These are phyloP conservation scores for Epithele typhae DNA, from an alignment of 768 basidiomycete species.

Conservation along the genomic window DNA sequence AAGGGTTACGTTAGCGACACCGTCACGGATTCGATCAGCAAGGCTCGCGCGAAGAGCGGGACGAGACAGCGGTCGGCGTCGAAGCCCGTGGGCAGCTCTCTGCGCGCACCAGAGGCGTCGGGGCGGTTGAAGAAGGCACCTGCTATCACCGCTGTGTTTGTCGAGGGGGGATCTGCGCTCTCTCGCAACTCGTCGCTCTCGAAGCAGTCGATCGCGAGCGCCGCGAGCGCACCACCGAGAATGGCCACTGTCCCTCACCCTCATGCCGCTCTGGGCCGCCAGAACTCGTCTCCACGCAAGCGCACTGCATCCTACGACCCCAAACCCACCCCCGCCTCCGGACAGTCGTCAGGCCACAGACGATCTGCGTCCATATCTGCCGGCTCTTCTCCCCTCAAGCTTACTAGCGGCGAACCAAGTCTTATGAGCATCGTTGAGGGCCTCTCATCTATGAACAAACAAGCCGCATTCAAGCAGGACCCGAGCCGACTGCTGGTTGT, in stretches of 20 bases:
- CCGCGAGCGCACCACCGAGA: slow-evolving; percentile 18
- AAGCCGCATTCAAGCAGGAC: slow-evolving; percentile 23
- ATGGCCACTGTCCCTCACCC: not conserved
- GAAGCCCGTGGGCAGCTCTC: slow-evolving; percentile 2
- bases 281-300: slow-evolving; percentile 9
- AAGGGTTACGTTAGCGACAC: slow-evolving; percentile 25
- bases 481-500: slow-evolving; percentile 33
- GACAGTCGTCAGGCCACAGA: slow-evolving; percentile 7
- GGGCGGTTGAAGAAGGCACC: slow-evolving; percentile 9
- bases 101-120: not conserved
- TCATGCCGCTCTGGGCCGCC: not conserved
- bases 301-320: slow-evolving; percentile 17
- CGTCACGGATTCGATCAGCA: slow-evolving; percentile 13
- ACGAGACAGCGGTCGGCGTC: slow-evolving; percentile 1
- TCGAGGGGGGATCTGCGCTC: slow-evolving; percentile 15
- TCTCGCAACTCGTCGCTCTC: slow-evolving; percentile 26
- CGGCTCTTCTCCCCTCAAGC: slow-evolving; percentile 2
- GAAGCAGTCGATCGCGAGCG: slow-evolving; percentile 20
- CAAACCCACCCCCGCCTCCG: not conserved
- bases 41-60: slow-evolving; percentile 9
- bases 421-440: slow-evolving; percentile 70
- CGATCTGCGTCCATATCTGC: slow-evolving; percentile 10
- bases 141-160: not conserved
- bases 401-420: slow-evolving; percentile 28
- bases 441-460: slow-evolving; percentile 40